Conservation (phyloP, 495 filamentous ascomycete genomes). For the Neurospora sp. region DNA sequence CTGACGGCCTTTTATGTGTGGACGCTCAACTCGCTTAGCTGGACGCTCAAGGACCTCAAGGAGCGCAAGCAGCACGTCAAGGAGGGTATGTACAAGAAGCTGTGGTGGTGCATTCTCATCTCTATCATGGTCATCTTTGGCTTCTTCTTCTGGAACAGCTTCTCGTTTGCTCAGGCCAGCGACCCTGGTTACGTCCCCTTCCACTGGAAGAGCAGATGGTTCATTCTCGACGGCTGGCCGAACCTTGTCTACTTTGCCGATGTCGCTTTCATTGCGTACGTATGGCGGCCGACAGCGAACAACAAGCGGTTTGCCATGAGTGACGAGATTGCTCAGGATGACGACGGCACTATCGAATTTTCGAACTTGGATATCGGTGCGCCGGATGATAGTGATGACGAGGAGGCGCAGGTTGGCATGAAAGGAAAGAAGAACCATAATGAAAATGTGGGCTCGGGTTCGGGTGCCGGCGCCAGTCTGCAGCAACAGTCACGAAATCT, state of each 20-base stretch:
- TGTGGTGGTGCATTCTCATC: slow-evolving; percentile 94
- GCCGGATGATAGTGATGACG: slow-evolving; percentile 59
- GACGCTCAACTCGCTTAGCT: slow-evolving; percentile 91
- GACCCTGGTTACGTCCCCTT: slow-evolving; percentile 84
- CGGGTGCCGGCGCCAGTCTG: background rate
- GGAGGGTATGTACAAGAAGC: slow-evolving; percentile 91
- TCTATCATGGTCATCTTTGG: slow-evolving; percentile 92
- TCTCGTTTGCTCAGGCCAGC: slow-evolving; percentile 73
- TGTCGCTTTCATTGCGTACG: slow-evolving; percentile 84
- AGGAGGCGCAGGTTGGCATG: slow-evolving; percentile 35
- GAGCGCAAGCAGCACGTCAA: slow-evolving; percentile 92
- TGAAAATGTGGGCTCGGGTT: background rate
- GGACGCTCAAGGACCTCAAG: slow-evolving; percentile 88
- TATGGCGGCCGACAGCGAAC: slow-evolving; percentile 94
- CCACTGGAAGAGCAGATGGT: slow-evolving; percentile 96
- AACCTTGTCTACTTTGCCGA: slow-evolving; percentile 94
- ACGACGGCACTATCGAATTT: slow-evolving; percentile 93
- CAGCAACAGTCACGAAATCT: background rate
- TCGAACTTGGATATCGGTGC: slow-evolving; percentile 64
- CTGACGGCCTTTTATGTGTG: slow-evolving; percentile 97
- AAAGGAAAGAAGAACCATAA: slow-evolving; percentile 7
- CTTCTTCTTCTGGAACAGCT: slow-evolving; percentile 93
- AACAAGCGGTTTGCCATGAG: slow-evolving; percentile 98
- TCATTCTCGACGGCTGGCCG: slow-evolving; percentile 94
- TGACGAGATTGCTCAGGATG: slow-evolving; percentile 97